Evolutionary conservation across 2,329 filamentous ascomycete genomes (phyloP), one percentile per base, ranked within the genome.

Genomic region (Fusarium subglutinans): DNA sequence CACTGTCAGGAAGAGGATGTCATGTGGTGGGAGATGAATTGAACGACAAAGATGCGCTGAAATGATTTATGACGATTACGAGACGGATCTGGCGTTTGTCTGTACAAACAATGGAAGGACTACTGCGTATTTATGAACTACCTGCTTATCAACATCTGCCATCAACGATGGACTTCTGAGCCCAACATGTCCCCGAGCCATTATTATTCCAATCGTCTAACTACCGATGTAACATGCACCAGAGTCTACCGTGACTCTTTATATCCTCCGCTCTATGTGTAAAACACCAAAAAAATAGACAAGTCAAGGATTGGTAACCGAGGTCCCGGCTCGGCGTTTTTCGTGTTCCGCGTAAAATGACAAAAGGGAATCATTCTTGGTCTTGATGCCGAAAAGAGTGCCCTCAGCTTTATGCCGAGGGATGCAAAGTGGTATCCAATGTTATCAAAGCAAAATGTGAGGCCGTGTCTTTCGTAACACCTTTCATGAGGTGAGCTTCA

Each of bases 1-100:
- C 63, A 69, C n/a, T 72, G 69, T 24, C 61, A 61, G 24, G 70
- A 72, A 24, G 66, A 69, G 28, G 76, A 76, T 28, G 77, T 80
- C 10, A 56, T 72, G 56, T 79, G 78, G 68, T 66, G 69, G 64
- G 64, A 78, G 28, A 64, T 67, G 60, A 47, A 58, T 22, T 48
- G 43, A 76, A 41, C 33, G 51, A 53, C 45, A 58, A 33, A 54
- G 33, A 33, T 68, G 35, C 35, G 17, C 26, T 37, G 40, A 18
- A 56, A 51, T 28, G 51, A 60, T 30, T 67, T 26, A 67, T 44
- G 59, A 60, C 20, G 14, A 50, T 50, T 55, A 66, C 26, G 43
- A 70, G 26, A 28, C 37, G 40, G 26, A 14, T 45, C 26, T 30
- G 47, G 53, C 51, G 54, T 55, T 55, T 59, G 44, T 8, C 18